Conservation (phyloP, 345 rosid species). For the Dovyalis caffra region DNA sequence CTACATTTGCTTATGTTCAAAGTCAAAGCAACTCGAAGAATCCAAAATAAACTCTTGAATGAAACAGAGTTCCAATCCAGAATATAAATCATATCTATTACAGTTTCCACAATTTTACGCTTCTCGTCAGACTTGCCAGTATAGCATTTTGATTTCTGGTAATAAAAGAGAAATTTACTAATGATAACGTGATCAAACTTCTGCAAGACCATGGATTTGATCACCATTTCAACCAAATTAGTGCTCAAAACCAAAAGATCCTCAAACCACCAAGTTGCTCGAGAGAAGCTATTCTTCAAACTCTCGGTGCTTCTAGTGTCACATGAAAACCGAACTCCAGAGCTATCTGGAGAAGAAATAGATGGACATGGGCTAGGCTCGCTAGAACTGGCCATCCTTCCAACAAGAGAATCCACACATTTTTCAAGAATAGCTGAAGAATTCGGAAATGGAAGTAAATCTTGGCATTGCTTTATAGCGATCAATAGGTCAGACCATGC, state of each 20-base stretch:
- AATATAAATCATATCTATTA: conserved; percentile 49
- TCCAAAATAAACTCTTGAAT: conserved; percentile 72
- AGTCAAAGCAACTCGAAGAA: conserved; percentile 54
- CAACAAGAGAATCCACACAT: conserved; percentile 58
- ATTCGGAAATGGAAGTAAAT: conserved; percentile 31
- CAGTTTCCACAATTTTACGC: conserved; percentile 46
- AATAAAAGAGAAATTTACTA: conserved; percentile 67
- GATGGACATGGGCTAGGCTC: conserved; percentile 81
- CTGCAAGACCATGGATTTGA: conserved; percentile 50
- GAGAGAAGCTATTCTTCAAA: conserved; percentile 54
- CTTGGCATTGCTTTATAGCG: conserved; percentile 66
- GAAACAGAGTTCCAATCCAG: conserved; percentile 57
- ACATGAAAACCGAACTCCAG: conserved; percentile 66
- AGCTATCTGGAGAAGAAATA: conserved; percentile 74
- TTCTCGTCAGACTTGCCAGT: conserved; percentile 45
- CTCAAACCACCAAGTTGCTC: conserved; percentile 83
- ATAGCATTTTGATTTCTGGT: conserved; percentile 67
- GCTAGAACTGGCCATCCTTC: conserved; percentile 46
- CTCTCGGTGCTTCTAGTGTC: conserved; percentile 89
- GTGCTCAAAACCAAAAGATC: conserved; percentile 53
- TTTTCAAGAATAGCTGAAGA: conserved; percentile 40
- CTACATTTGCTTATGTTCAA: conserved; percentile 46
- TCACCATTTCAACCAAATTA: conserved; percentile 38
- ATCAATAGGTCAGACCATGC: conserved; percentile 76
- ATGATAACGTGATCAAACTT: conserved; percentile 58